Base-by-base conservation (phyloP, 2,329 filamentous ascomycete genomes). In the Colletotrichum gigasporum region DNA sequence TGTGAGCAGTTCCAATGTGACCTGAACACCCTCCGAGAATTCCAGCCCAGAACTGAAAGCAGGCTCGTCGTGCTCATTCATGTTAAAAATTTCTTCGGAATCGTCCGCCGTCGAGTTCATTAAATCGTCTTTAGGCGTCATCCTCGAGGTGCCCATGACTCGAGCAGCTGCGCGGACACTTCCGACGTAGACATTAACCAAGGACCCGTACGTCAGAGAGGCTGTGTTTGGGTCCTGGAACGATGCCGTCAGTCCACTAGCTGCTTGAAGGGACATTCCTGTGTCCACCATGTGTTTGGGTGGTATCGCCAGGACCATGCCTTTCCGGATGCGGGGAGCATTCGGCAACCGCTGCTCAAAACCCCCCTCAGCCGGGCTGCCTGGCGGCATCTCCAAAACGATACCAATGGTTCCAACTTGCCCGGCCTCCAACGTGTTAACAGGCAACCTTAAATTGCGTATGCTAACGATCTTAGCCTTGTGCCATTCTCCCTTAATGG, bases 351-450 rank as follows among this genome's bases (percentile, higher is more conserved):
- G 58, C 41, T 69, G 69, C 65, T 77, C 76, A 32, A 71, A 69
- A 8, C 69, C 42, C 39, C 69, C 70, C 60, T 76, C 73, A 4
- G 72, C 70, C 4, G 69, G 47, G n/a, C 75, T 74, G 22, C 78
- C 74, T 14, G 74, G 66, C 2, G 76, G 70, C 4, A 78, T 72
- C 30, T 85, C 80, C n/a, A 91, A 84, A 3, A 91, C 84, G 52
- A 98, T 82, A 0, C 94, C 95, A 56, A 99, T 86, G 0, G 94
- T 97, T 1, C 95, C 96, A 5, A 95, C 94, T 77, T 99, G 95
- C 9, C 93, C 93, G 14, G 90, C 85, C 52, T 90, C 85, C 7
- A 98, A 83, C 0, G 85, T 87, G 47, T 88, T 87, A 0, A 97
- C 94, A 0, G 95, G 93, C 3, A 97, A 82, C 5, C 95, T 88